Conservation (phyloP, 2,329 filamentous ascomycete genomes). For the Cytospora piceae region DNA sequence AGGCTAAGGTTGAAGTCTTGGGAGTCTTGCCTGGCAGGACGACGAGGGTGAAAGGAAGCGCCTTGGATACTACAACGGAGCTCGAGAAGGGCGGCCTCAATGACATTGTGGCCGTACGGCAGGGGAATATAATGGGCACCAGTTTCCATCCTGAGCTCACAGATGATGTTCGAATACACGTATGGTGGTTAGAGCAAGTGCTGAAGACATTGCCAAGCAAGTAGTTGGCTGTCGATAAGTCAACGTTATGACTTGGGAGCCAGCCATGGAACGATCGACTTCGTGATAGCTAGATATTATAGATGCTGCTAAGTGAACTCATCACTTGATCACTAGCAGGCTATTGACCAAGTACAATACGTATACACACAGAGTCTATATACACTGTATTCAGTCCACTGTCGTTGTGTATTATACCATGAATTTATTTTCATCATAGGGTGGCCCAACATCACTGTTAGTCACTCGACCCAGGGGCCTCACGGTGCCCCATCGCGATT, state of each 20-base stretch:
- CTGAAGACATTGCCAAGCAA: conserved; percentile 38
- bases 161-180: conserved; percentile 82
- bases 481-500: no score
- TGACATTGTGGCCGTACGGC: conserved; percentile 85
- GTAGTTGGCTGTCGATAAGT: not conserved
- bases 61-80: conserved; percentile 41
- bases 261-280: no score
- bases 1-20: conserved; percentile 51
- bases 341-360: no score
- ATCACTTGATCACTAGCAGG: no score
- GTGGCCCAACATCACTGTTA: no score
- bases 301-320: no score
- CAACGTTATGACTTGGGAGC: not conserved
- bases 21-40: conserved; percentile 52
- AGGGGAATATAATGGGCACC: conserved; percentile 90
- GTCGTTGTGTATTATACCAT: no score
- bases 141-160: conserved; percentile 97
- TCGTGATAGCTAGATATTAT: no score
- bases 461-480: no score
- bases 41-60: conserved; percentile 39
- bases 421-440: no score
- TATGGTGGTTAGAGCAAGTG: conserved; percentile 88
- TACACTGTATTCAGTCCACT: no score
- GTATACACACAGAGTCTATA: no score
- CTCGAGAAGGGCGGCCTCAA: conserved; percentile 51